These are phyloP conservation scores for Alternaria viburni DNA, from an alignment of 2,329 filamentous ascomycete species.

Conservation along the genomic window DNA sequence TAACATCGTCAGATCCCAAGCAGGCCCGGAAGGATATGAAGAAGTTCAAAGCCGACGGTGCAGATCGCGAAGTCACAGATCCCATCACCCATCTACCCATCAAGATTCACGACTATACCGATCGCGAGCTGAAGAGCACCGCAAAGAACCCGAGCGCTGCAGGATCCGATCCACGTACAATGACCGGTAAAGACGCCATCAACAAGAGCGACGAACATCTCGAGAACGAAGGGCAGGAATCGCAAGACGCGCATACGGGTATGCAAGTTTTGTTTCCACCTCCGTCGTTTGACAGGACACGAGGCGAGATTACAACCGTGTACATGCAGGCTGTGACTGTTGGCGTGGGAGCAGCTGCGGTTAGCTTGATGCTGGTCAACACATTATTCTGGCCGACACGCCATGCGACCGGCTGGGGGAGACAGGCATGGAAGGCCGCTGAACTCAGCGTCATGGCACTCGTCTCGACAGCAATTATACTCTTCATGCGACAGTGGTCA, in stretches of 20 bases:
- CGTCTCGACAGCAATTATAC: constrained; percentile 44
- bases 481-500: constrained; percentile 65
- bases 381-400: constrained; percentile 43
- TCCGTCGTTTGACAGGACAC: constrained; percentile 56
- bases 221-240: constrained; percentile 51
- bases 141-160: constrained; percentile 54
- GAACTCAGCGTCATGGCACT: constrained; percentile 38
- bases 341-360: constrained; percentile 43
- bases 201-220: constrained; percentile 55
- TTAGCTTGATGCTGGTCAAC: constrained; percentile 46
- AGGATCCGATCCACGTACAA: constrained; percentile 49
- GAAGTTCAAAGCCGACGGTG: constrained; percentile 54
- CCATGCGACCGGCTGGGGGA: constrained; percentile 38
- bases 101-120: constrained; percentile 71
- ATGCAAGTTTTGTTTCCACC: constrained; percentile 62
- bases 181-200: constrained; percentile 54
- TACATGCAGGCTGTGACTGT: constrained; percentile 55
- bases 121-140: constrained; percentile 62
- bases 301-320: constrained; percentile 53
- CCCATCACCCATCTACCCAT: constrained; percentile 75
- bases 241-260: constrained; percentile 51
- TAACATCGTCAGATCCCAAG: constrained; percentile 50
- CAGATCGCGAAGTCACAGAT: constrained; percentile 70
- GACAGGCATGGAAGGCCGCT: constrained; percentile 34
- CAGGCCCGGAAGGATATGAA: constrained; percentile 58